Evolutionary conservation across 1,139 yeast genomes (phyloP).

Genomic region (Oligophagozyma castellii): DNA sequence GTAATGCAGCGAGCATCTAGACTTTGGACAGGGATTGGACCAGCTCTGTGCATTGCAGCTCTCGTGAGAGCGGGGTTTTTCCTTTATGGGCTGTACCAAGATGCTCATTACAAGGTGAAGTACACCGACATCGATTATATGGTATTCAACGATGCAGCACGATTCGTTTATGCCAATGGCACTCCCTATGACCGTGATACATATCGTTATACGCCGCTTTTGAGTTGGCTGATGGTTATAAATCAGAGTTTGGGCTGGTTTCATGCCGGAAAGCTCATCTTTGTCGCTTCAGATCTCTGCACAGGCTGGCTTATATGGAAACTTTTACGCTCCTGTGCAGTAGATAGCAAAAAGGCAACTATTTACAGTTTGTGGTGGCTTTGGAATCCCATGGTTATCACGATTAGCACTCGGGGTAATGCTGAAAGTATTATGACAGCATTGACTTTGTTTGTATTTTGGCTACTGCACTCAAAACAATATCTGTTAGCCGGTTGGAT

Average conservation of each 20-base stretch:
- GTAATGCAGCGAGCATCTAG: not conserved
- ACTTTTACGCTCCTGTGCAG: constrained; percentile 25
- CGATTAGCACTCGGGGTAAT: constrained; percentile 87
- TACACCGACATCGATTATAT: constrained; percentile 90
- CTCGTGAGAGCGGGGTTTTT: constrained; percentile 51
- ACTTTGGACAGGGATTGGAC: constrained; percentile 3
- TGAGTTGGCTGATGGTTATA: constrained; percentile 74
- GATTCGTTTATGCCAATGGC: constrained; percentile 43
- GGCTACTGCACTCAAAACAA: constrained; percentile 27
- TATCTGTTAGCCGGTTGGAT: constrained; percentile 43
- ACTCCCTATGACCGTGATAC: constrained; percentile 83
- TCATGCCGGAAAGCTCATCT: constrained; percentile 67
- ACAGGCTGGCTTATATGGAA: constrained; percentile 59
- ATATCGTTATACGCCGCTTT: constrained; percentile 80
- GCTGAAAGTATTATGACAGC: constrained; percentile 84
- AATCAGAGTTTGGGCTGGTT: constrained; percentile 31
- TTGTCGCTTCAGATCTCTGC: constrained; percentile 62
- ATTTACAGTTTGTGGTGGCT: constrained; percentile 57
- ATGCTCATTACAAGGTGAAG: constrained; percentile 59
- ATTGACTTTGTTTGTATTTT: constrained; percentile 50
- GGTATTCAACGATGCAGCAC: constrained; percentile 87
- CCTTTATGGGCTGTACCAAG: constrained; percentile 80
- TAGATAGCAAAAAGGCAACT: constrained; percentile 22
- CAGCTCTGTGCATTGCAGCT: constrained; percentile 22
- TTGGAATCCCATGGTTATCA: constrained; percentile 87